phyloP scores from a whole-genome alignment of 441 rosid genomes.

The Sinapis alba region DNA sequence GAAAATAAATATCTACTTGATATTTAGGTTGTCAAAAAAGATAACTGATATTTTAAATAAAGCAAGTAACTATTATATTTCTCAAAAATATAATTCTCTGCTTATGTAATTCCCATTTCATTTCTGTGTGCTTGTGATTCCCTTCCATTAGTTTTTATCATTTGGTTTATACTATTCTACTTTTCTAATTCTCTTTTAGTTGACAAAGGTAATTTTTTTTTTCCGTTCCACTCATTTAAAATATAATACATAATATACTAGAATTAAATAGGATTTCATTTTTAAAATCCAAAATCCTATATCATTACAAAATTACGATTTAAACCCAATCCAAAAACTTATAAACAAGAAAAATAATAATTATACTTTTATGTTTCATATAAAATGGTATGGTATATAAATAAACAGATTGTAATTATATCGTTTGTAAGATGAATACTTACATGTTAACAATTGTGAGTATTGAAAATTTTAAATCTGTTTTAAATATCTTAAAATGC shows the following conservation, averaged over 20 bases:
- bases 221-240: not conserved
- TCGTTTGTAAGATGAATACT: no score
- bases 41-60: not conserved
- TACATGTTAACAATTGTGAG: no score
- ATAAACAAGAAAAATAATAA: no score
- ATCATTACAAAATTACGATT: no score
- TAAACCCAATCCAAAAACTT: no score
- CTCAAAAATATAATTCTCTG: not conserved
- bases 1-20: not conserved
- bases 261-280: no score
- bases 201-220: not conserved
- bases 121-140: not conserved
- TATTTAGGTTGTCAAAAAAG: not conserved
- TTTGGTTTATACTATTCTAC: not conserved
- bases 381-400: no score
- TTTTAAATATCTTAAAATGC: not conserved
- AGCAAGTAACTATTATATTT: not conserved
- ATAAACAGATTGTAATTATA: no score
- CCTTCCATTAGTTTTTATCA: not conserved
- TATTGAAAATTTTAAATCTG: not conserved
- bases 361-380: no score
- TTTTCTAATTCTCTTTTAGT: not conserved
- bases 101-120: not conserved
- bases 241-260: not conserved
- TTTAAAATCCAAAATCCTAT: no score